Evolutionary conservation across 2,329 filamentous ascomycete species (phyloP), one percentile per base, ranked within the genome.

Genomic region (Aspergillus eucalypticola): DNA sequence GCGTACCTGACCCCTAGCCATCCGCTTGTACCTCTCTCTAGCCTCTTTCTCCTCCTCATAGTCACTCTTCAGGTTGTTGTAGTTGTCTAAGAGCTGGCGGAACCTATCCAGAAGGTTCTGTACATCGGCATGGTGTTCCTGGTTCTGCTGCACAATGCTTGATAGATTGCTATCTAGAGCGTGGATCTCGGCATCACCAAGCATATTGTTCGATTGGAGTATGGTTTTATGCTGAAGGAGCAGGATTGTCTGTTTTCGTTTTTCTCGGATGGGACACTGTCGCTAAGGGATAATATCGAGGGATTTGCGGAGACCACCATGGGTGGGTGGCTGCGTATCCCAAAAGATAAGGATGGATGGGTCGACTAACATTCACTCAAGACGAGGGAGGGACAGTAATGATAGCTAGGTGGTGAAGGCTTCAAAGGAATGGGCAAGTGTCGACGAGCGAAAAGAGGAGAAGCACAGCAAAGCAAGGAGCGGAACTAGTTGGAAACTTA

Each of bases 41-140:
- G 78, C 73, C 52, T 83, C 82, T 42, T 82, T 79, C 62, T 83
- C 83, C 62, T 86, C 82, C 63, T 86, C 84, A 56, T 83, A 85
- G 61, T 86, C 82, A 62, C 79, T 84, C 67, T 83, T 85, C 29
- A 88, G 75, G 0, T 78, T 76, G 59, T 78, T 82, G 71, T 87
- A 86, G 60, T 81, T 78, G 6, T 81, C 76, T n/a, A 87, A 72
- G 6, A 87, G 74, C 35, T 73, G 69, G 5, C 71, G 70, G 61
- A 82, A 80, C 38, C 78, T 74, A 11, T 72, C 64, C 3, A 82
- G 65, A 1, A 82, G 62, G 5, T 55, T 54, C 23, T 73, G 69
- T 1, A 75, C 55, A 35, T 68, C 69, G 11, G 73, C 63, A 66
- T 75, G 69, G 52, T 75, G 68, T 19, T 62, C 66, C 38, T 73